A percentile compares a stretch with the other conserved stretches of the same genome.
phyloP scores from a whole-genome alignment of 306 rosid genomes.

The Arachis stenosperma region DNA sequence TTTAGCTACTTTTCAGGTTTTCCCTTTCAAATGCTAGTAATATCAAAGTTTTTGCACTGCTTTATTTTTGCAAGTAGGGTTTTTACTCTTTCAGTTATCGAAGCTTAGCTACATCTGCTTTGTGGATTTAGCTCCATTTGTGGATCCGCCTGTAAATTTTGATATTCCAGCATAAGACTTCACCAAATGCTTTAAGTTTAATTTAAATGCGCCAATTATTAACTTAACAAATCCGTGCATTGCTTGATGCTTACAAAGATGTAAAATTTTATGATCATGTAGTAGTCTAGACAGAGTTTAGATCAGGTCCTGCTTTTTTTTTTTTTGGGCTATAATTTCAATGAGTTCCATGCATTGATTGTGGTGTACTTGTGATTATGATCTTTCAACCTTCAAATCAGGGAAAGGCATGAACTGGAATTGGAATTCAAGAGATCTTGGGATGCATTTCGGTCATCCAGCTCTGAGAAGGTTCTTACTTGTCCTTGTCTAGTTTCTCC shows the following conservation, averaged over 20 bases:
- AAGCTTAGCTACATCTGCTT: slow-evolving; percentile 12
- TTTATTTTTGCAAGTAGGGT: slow-evolving; percentile 6
- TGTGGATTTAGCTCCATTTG: slow-evolving; percentile 4
- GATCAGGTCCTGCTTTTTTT: slow-evolving; percentile 17
- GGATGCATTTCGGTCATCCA: slow-evolving; percentile 96
- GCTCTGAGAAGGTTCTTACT: slow-evolving; percentile 93
- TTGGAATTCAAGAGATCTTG: slow-evolving; percentile 98
- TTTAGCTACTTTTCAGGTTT: too few species aligned
- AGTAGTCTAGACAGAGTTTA: slow-evolving; percentile 16
- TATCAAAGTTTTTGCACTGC: slow-evolving; percentile 8
- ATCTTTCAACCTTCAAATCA: slow-evolving; percentile 52
- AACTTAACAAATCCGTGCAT: slow-evolving; percentile 1
- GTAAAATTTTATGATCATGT: not conserved
- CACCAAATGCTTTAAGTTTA: slow-evolving; percentile 8
- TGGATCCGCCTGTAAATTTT: not conserved
- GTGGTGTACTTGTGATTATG: slow-evolving; percentile 32
- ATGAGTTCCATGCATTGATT: slow-evolving; percentile 23
- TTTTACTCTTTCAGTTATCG: slow-evolving; percentile 5
- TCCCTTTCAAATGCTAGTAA: not conserved
- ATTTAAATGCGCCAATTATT: slow-evolving; percentile 1
- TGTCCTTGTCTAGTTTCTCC: slow-evolving; percentile 33
- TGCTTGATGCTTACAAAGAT: not conserved
- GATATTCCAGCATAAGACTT: not conserved
- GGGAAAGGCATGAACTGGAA: slow-evolving; percentile 96
- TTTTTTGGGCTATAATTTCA: not conserved